Evolutionary conservation across 768 basidiomycete genomes (phyloP), one percentile per base, ranked within the genome.

Genomic region (Grammothele lineata): DNA sequence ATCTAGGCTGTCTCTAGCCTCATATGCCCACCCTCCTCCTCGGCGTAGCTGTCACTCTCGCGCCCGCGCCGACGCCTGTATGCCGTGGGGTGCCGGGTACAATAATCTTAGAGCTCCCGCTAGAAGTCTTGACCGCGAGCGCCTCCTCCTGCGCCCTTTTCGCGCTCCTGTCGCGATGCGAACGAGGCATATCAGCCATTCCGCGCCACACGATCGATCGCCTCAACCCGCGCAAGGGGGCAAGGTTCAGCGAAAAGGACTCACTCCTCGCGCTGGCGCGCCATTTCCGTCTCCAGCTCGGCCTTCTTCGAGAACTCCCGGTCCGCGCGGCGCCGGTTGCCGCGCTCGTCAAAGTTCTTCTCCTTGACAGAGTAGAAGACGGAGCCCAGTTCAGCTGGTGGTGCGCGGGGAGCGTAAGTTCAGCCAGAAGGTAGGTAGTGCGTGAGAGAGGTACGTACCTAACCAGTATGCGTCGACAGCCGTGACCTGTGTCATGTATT

Each of bases 401-500:
- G 36, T 32, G 32, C 37, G 47, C 35, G 37, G 22, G 23, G 10
- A 32, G 8, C n/a, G 15, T 40, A 4, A 40, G 39, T 15, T 12
- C 34, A 49, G 34, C 0, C 4, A 17, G 19, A 43, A 19, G 21
- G 44, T 25, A 25, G 32, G 24, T 3, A 11, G 37, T 22, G 19
- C 22, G 17, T n/a, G n/a, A n/a, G n/a, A n/a, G n/a, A 62, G 5
- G 3, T 45, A 63, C 75, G 62, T 67, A 90, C 92, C 93, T 27
- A 98, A 78, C 96, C 96, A 99, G 67, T 93, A 93, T 3, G 96
- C 85, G 62, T 98, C 93, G 52, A 98, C 88, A 0, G 95, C 83
- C 2, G 96, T 97, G n/a, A 99, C 96, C 65, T 93, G 92, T 15
- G 94, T 95, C 94, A 97, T 96, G 69, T 99, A 99, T 66, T 91